Conservation (phyloP, 768 basidiomycete species). For the Leccinum boreale region DNA sequence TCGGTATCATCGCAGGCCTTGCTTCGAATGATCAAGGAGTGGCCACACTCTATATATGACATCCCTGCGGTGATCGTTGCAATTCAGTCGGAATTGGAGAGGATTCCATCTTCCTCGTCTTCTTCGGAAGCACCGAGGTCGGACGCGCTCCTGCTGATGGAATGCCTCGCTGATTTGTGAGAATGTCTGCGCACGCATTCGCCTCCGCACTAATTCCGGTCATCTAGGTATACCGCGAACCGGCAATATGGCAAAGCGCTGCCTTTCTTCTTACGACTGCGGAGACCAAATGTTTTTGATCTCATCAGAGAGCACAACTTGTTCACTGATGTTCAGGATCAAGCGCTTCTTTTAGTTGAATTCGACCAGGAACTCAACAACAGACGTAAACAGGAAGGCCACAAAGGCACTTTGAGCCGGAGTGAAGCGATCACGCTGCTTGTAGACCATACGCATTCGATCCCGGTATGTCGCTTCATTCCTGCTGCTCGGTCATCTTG, state of each 20-base stretch:
- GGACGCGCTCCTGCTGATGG: slow-evolving; percentile 73
- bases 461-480: slow-evolving; percentile 61
- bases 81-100: slow-evolving; percentile 78
- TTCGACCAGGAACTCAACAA: slow-evolving; percentile 88
- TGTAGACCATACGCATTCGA: slow-evolving; percentile 93
- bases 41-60: slow-evolving; percentile 92
- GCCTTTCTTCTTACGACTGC: slow-evolving; percentile 82
- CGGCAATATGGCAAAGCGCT: slow-evolving; percentile 94
- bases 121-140: slow-evolving; percentile 40
- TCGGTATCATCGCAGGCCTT: slow-evolving; percentile 50
- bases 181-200: slow-evolving; percentile 14
- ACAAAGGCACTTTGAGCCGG: slow-evolving; percentile 39
- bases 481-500: not conserved
- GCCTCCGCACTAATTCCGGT: not conserved
- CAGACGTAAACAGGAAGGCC: slow-evolving; percentile 44
- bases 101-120: slow-evolving; percentile 47
- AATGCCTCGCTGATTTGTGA: slow-evolving; percentile 89
- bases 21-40: slow-evolving; percentile 73
- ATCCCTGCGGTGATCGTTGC: slow-evolving; percentile 85
- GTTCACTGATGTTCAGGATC: slow-evolving; percentile 93
- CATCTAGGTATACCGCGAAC: slow-evolving; percentile 73
- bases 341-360: slow-evolving; percentile 87
- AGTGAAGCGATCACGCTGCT: slow-evolving; percentile 84
- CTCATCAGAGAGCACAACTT: slow-evolving; percentile 92
- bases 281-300: slow-evolving; percentile 88